phyloP scores from a whole-genome alignment of 768 basidiomycete genomes.

The Leccinum obscurum region DNA sequence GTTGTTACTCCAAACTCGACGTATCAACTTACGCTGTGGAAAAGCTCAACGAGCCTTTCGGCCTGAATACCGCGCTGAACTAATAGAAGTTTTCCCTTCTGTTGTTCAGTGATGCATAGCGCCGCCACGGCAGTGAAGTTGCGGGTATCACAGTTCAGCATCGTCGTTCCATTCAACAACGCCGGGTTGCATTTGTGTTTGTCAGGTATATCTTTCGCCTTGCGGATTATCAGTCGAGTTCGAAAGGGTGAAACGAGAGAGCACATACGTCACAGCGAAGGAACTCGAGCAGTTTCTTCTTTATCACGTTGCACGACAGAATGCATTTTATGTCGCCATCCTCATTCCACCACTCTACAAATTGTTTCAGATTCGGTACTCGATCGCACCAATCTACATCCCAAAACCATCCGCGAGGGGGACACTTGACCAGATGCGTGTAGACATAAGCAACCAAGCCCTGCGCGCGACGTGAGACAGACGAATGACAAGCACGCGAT shows the following conservation, averaged over 20 bases:
- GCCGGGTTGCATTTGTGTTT: conserved; percentile 26
- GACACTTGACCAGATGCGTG: conserved; percentile 26
- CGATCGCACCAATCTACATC: conserved; percentile 11
- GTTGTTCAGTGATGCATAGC: conserved; percentile 13
- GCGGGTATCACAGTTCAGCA: conserved; percentile 21
- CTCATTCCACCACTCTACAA: conserved; percentile 10
- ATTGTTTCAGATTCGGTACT: conserved; percentile 3
- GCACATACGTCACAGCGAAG: conserved; percentile 19
- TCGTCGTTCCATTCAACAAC: conserved; percentile 13
- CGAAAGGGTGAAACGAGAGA: neutral
- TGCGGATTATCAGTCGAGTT: conserved; percentile 2
- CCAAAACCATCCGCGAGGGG: conserved; percentile 11
- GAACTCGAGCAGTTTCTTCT: conserved; percentile 11
- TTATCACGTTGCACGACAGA: conserved; percentile 13
- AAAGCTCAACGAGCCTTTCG: conserved; percentile 20
- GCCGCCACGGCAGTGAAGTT: conserved; percentile 19
- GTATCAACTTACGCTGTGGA: conserved; percentile 23
- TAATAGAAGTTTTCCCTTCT: conserved; percentile 5
- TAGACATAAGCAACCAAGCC: conserved; percentile 31
- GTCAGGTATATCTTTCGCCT: conserved; percentile 7
- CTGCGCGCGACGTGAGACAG: conserved; percentile 15
- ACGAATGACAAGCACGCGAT: neutral
- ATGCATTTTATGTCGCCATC: conserved; percentile 13
- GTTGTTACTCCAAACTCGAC: neutral
- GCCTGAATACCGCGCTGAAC: neutral